A percentile compares a stretch with the other conserved stretches of the same genome.
Conservation (phyloP, 768 basidiomycete species). For the Royoungia palumana region DNA sequence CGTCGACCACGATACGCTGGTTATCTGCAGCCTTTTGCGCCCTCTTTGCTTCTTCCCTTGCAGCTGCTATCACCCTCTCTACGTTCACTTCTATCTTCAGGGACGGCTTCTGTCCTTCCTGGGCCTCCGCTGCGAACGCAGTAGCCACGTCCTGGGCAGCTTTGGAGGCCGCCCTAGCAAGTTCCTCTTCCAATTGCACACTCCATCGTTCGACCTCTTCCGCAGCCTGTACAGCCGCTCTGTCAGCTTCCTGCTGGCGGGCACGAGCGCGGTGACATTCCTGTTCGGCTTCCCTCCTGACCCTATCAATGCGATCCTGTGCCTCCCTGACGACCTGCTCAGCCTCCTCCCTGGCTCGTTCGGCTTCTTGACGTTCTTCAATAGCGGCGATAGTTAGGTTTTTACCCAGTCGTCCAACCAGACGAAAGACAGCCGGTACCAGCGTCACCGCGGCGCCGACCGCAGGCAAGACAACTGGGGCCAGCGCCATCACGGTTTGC, state of each 20-base stretch:
- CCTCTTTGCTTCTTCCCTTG: conserved; percentile 9
- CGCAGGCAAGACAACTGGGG: too few relatives aligned
- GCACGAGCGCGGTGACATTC: conserved; percentile 4
- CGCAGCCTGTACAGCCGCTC: conserved; percentile 4
- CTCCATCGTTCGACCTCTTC: conserved; percentile 8
- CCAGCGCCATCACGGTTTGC: too few relatives aligned
- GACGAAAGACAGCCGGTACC: too few relatives aligned
- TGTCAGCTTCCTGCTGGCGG: conserved; percentile 8
- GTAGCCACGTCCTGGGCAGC: conserved; percentile 6
- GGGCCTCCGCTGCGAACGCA: conserved; percentile 1
- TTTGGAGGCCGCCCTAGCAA: conserved; percentile 2
- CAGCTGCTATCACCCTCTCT: conserved; percentile 3
- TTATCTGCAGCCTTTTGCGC: conserved; percentile 10
- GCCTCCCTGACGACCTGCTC: conserved; percentile 7
- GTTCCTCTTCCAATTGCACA: conserved; percentile 6
- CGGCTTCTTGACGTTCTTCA: conserved; percentile 1
- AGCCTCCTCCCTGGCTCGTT: conserved; percentile 3
- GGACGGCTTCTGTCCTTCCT: conserved; percentile 4
- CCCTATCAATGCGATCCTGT: background rate
- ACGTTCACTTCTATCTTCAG: conserved; percentile 3
- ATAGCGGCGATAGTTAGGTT: conserved; percentile 13
- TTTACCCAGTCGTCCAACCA: too few relatives aligned
- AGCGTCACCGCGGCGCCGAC: too few relatives aligned
- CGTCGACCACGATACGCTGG: conserved; percentile 7
- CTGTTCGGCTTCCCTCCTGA: conserved; percentile 1